These are phyloP conservation scores for Botryosphaeria dothidea DNA, from an alignment of 2,329 filamentous ascomycete genomes.

Conservation along the genomic window DNA sequence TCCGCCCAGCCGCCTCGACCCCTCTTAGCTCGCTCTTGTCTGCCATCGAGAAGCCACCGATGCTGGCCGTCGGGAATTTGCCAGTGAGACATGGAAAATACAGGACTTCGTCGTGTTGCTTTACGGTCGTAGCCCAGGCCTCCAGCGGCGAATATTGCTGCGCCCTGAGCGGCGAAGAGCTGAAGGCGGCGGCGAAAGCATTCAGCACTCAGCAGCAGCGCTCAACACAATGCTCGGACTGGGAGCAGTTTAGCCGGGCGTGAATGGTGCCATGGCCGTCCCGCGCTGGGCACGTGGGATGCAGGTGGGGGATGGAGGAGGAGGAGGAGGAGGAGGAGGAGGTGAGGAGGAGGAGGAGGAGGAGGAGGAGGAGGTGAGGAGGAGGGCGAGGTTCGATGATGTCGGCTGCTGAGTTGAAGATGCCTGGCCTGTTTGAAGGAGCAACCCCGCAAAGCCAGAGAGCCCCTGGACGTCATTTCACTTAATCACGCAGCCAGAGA, in stretches of 20 bases:
- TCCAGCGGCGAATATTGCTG: neutral
- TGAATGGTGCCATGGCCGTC: neutral
- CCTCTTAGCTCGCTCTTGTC: neutral
- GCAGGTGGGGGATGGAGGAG: neutral
- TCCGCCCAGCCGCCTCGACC: constrained; percentile 7
- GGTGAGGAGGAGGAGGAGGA: neutral
- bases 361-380: neutral
- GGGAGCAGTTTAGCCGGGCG: neutral
- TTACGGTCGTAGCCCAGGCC: neutral
- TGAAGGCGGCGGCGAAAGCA: neutral
- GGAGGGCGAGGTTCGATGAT: neutral
- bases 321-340: neutral
- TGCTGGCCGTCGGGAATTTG: neutral
- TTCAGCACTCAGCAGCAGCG: neutral
- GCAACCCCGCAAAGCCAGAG: neutral
- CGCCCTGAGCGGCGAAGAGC: neutral
- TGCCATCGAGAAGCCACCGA: neutral
- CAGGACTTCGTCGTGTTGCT: neutral
- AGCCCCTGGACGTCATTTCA: neutral
- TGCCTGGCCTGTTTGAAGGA: neutral
- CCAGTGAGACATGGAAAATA: neutral
- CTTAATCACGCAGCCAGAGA: neutral
- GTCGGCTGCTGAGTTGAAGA: neutral
- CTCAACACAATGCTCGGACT: neutral
- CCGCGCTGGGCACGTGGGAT: neutral